Base-by-base conservation (phyloP, 208 protist species). In the Acanthamoeba culbertsoni region DNA sequence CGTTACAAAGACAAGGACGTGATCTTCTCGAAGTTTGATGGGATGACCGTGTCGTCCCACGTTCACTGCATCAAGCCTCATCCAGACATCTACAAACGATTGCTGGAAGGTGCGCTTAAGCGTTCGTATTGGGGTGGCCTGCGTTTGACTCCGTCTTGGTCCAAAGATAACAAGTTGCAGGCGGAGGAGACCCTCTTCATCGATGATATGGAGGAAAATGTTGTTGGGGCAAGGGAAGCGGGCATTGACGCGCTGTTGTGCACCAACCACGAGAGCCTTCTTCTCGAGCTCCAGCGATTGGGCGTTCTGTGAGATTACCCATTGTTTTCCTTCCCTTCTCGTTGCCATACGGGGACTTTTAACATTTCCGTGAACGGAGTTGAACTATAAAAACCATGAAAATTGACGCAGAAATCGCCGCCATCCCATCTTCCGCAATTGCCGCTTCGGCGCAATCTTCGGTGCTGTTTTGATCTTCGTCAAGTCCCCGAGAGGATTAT, bases 1-100 rank as follows among this genome's bases (percentile, higher is more conserved):
- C 77, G 45, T 7, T 88, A 88, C 77, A 88, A 88, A 33, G 48
- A 88, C 46, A 55, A 18, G n/a, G 77, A 42, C 46, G 77, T 88
- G 28, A 63, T 42, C 48, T 88, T 88, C 46, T 0, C 77, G 18
- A 55, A 65, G 48, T 88, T 88, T 31, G 77, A 88, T 37, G 77
- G 77, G 33, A 55, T 88, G 48, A 65, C 48, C 14, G 43, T 88
- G 46, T 88, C 77, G 46, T 55, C 77, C 4, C 51, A 63, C 26
- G 48, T 65, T 23, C 42, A 88, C 23, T 63, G 51, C 48, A 88
- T 88, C 77, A 88, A 88, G 77, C 77, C 77, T 7, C 48, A 88
- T 18, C 45, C 48, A 6, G 77, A 88, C n/a, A 88, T 88, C 77
- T 88, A 88, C 48, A 33, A 79, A 18, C 68, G 48, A 12, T 20